Conservation (phyloP, 345 rosid species). For the Moringa oleifera region DNA sequence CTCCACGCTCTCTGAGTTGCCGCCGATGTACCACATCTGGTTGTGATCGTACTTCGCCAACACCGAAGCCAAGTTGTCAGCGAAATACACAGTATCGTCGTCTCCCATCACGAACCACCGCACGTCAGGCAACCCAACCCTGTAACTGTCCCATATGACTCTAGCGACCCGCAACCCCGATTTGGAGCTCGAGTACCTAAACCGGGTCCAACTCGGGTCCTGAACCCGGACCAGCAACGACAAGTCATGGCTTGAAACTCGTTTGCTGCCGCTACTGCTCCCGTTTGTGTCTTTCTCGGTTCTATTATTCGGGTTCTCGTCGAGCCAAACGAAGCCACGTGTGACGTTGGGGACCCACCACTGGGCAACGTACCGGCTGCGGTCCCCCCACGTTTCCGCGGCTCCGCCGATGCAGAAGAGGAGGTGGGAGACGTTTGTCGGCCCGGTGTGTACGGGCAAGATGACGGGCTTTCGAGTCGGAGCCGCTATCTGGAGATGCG, state of each 20-base stretch:
- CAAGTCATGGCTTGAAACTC: neutral
- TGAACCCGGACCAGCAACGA: constrained; percentile 42
- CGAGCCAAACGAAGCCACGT: constrained; percentile 72
- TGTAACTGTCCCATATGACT: constrained; percentile 56
- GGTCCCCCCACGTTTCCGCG: constrained; percentile 50
- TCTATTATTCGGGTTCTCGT: constrained; percentile 22
- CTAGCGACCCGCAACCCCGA: constrained; percentile 78
- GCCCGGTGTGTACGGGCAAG: constrained; percentile 7
- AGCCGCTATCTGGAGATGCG: constrained; percentile 24
- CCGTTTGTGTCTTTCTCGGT: too few species aligned
- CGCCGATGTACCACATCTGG: constrained; percentile 79
- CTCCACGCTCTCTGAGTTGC: constrained; percentile 76
- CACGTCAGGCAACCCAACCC: constrained; percentile 34
- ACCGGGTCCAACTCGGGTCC: constrained; percentile 49
- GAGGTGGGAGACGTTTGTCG: constrained; percentile 71
- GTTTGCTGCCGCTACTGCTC: neutral
- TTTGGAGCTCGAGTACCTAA: constrained; percentile 48
- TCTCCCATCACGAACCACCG: constrained; percentile 98
- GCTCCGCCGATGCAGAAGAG: constrained; percentile 65
- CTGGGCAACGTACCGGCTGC: constrained; percentile 43
- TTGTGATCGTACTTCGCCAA: constrained; percentile 60
- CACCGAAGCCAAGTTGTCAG: constrained; percentile 56
- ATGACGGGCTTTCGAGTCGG: constrained; percentile 4
- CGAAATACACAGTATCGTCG: constrained; percentile 75
- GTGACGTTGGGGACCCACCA: constrained; percentile 60